phyloP scores from a whole-genome alignment of 1,284 basidiomycete species.

The Austroboletus niveus region DNA sequence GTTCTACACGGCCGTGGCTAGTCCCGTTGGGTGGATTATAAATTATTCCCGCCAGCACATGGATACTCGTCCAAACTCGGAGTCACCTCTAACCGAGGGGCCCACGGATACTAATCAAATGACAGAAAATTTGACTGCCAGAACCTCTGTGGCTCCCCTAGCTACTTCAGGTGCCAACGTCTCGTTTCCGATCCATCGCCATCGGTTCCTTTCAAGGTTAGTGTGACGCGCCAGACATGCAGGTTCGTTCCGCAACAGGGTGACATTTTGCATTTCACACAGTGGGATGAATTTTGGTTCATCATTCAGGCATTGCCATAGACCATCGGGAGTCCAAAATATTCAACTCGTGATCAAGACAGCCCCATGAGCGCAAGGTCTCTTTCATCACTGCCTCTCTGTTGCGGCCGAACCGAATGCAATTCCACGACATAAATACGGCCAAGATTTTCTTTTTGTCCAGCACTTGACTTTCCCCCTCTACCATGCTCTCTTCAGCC shows the following conservation, averaged over 20 bases:
- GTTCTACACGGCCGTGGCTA: neutral
- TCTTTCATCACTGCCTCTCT: neutral
- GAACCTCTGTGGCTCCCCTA: neutral
- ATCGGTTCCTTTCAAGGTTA: slow-evolving; percentile 1
- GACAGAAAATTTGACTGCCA: neutral
- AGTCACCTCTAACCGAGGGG: neutral
- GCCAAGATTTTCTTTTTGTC: neutral
- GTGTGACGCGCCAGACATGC: neutral
- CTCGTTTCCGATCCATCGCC: slow-evolving; percentile 1
- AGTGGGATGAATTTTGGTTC: neutral
- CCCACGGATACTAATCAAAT: neutral
- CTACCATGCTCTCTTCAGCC: slow-evolving; percentile 4
- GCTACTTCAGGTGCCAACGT: neutral
- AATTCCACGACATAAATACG: slow-evolving; percentile 22
- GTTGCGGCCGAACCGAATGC: neutral
- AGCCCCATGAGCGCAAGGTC: neutral
- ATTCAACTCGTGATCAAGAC: neutral
- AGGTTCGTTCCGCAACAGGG: neutral
- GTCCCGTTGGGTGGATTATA: neutral
- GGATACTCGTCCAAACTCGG: neutral
- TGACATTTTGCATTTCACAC: neutral
- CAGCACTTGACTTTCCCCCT: neutral
- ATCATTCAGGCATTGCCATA: neutral
- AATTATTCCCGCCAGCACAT: neutral
- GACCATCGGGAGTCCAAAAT: neutral